Percentiles rank a stretch among this genome's conserved stretches.
These are phyloP conservation scores for Arxiozyma heterogenica DNA, from an alignment of 1,139 yeast species.

Conservation along the genomic window DNA sequence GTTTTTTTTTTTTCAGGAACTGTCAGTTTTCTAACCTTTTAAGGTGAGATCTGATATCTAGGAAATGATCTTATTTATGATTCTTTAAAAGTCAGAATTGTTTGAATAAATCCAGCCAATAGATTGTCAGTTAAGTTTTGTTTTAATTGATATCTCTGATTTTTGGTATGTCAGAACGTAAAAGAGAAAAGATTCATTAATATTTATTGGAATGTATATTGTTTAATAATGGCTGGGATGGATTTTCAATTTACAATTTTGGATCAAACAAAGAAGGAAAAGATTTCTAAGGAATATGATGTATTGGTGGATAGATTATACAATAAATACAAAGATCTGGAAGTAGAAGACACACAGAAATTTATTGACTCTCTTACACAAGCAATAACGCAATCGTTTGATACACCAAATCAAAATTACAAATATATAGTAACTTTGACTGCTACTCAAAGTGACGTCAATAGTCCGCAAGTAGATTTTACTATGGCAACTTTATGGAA, in stretches of 20 bases:
- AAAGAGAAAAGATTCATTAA: background rate
- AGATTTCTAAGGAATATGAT: background rate
- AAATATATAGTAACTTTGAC: constrained; percentile 1
- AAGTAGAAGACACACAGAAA: background rate
- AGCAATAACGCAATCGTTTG: background rate
- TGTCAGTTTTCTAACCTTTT: too few species aligned
- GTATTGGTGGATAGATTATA: background rate
- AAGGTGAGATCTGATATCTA: too few species aligned
- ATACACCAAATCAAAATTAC: background rate
- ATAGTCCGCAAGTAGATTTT: background rate
- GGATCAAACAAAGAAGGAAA: background rate
- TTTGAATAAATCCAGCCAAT: too few species aligned
- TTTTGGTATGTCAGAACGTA: background rate
- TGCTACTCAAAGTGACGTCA: background rate
- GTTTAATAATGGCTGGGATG: background rate
- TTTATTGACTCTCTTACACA: background rate
- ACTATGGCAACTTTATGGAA: constrained; percentile 2
- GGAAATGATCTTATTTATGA: too few species aligned
- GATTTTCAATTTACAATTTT: background rate
- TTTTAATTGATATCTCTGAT: too few species aligned
- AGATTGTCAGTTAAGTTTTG: background rate
- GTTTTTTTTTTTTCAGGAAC: too few species aligned
- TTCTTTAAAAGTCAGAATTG: background rate
- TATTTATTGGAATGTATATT: background rate
- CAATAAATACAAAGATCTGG: background rate